Evolutionary conservation across 495 filamentous ascomycete species (phyloP), one percentile per base, ranked within the genome.

Genomic region (Hypoxylon intermedium): DNA sequence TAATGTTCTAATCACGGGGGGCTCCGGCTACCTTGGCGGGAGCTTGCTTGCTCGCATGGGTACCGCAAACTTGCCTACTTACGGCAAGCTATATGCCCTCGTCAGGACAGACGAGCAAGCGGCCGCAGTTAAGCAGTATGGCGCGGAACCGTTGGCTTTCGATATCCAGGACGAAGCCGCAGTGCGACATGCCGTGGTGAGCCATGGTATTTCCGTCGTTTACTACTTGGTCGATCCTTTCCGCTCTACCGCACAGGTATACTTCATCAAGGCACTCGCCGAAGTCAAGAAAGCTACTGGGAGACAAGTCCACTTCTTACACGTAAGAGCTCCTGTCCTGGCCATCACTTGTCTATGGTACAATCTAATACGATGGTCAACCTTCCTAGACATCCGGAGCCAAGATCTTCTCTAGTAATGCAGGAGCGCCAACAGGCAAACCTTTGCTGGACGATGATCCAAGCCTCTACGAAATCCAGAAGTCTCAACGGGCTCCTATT

Each of bases 21-120:
- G 67, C 7, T 83, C 79, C 1, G 80, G 80, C 12, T 83, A 83
- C 48, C 73, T 83, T 0, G 79, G 79, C 6, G 81, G 81, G 12
- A 70, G 71, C 3, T 59, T 83, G 9, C 76, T 83, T 5, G 74
- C 79, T 18, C 71, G 67, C n/a, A 66, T 71, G 56, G 44, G 58
- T 6, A 19, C 49, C 1, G 70, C 74, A 13, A 61, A 70, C 2
- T 71, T 81, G 5, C 76, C 77, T 5, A 30, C 71, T 1, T 74
- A 81, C 57, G 54, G 54, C 6, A 75, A 69, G 24, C 63, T 82
- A 9, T 81, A 71, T 47, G 76, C 76, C 20, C 70, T 81, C 0
- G 76, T 82, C 3, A 75, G 79, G 9, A 74, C 72, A 0, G 57
- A 71, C 0, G 63, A 70, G 9, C 81, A 82, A 67, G 75, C 67